These are phyloP conservation scores for Metschnikowia continentalis DNA, from an alignment of 805 yeast species.

Conservation along the genomic window DNA sequence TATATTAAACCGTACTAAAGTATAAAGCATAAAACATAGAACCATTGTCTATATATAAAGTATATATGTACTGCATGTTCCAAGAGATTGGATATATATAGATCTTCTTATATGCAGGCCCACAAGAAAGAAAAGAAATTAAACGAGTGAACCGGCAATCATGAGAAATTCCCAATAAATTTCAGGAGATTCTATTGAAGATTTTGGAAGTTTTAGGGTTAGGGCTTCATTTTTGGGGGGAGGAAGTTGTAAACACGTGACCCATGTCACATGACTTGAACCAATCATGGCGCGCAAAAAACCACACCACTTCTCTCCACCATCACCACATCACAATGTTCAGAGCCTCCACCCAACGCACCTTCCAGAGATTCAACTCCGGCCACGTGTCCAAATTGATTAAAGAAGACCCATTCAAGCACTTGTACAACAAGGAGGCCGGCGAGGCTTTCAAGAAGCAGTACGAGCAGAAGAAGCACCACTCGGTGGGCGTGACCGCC, in stretches of 20 bases:
- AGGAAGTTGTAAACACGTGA: not conserved
- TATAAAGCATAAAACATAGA: too few relatives aligned
- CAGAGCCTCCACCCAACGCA: constrained; percentile 33
- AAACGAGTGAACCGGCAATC: too few relatives aligned
- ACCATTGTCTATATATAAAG: too few relatives aligned
- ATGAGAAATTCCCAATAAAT: too few relatives aligned
- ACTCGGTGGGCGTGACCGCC: constrained; percentile 69
- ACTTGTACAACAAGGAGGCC: constrained; percentile 50
- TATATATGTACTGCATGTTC: too few relatives aligned
- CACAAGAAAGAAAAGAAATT: too few relatives aligned
- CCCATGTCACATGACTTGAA: not conserved
- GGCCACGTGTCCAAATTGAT: constrained; percentile 40
- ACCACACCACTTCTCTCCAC: constrained; percentile 1
- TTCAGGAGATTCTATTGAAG: too few relatives aligned
- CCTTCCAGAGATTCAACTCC: constrained; percentile 37
- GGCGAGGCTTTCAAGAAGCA: constrained; percentile 67
- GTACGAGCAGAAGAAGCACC: constrained; percentile 65
- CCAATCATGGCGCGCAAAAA: constrained; percentile 13
- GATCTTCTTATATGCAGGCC: too few relatives aligned
- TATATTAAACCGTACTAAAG: too few relatives aligned
- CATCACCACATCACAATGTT: constrained; percentile 24
- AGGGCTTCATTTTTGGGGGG: too few relatives aligned
- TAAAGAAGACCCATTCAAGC: constrained; percentile 38
- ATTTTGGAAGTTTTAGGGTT: too few relatives aligned
- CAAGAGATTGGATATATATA: too few relatives aligned